A percentile compares a stretch with the other conserved stretches of the same genome.
phyloP scores from a whole-genome alignment of 345 rosid genomes.

The thale cress (Arabidopsis thaliana) region TAIR10.1 NC_003075.7:8296501-8297000 shows the following conservation, averaged over 20 bases:
- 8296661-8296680: background rate
- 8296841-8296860: background rate
- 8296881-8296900: background rate
- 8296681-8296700: conserved; percentile 44
- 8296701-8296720: background rate
- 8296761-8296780: conserved; percentile 1
- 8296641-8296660: background rate
- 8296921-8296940: background rate
- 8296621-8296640: background rate
- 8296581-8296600: conserved; percentile 17
- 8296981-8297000: too few relatives aligned
- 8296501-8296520: background rate
- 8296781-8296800: background rate
- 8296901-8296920: background rate
- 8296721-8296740: background rate
- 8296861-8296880: background rate
- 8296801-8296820: background rate
- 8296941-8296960: background rate
- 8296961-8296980: background rate
- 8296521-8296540: background rate
- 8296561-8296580: conserved; percentile 17
- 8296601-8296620: background rate
- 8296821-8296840: background rate
- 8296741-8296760: background rate
- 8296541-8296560: conserved; percentile 33